These are phyloP conservation scores for Cryomyces antarcticus DNA, from an alignment of 495 filamentous ascomycete genomes.

Conservation along the genomic window DNA sequence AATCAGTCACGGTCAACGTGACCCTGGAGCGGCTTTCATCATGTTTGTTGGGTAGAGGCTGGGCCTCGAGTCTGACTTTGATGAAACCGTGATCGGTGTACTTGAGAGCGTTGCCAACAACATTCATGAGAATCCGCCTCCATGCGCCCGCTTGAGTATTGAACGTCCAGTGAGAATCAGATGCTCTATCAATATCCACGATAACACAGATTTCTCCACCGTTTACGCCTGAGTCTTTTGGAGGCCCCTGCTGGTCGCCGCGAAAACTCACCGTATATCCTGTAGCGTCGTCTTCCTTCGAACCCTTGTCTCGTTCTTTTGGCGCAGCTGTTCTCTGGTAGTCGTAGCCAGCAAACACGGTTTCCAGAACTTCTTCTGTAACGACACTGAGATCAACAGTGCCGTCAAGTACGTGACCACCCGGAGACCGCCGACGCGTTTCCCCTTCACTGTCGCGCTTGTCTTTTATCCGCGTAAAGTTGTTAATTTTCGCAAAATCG, in stretches of 20 bases:
- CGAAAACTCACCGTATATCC: no score
- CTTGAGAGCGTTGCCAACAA: conserved; percentile 17
- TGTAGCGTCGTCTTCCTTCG: no score
- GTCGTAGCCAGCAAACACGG: no score
- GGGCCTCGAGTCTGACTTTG: conserved; percentile 4
- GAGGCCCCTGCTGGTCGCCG: no score
- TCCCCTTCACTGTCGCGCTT: neutral
- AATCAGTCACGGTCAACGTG: conserved; percentile 9
- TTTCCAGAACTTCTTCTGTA: no score
- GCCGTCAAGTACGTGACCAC: neutral
- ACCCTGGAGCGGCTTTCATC: conserved; percentile 1
- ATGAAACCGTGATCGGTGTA: conserved; percentile 14
- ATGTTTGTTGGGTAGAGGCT: no score
- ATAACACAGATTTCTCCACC: no score
- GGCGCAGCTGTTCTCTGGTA: no score
- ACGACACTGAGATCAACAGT: no score
- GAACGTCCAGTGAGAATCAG: conserved; percentile 2
- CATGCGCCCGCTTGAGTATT: conserved; percentile 4
- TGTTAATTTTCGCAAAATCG: neutral
- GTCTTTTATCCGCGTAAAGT: neutral
- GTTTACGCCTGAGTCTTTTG: no score
- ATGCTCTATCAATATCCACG: no score
- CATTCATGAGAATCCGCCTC: conserved; percentile 16
- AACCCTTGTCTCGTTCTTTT: no score
- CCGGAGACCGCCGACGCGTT: neutral